Percentiles rank a stretch among this genome's conserved stretches.
Evolutionary conservation across 78 protist species (phyloP).

Genomic region (Dictyostelium purpureum): DNA sequence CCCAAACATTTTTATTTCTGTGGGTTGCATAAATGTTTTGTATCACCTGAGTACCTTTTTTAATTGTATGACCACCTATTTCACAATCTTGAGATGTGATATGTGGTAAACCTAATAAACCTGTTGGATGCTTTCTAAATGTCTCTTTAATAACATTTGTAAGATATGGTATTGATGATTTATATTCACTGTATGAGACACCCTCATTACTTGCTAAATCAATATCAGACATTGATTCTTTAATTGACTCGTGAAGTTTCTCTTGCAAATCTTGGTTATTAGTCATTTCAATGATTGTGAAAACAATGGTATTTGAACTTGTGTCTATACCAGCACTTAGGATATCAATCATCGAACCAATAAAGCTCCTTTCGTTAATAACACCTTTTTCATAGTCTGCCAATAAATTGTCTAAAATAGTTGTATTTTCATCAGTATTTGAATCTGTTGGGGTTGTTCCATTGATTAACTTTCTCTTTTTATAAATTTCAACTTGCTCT

Average conservation of each 20-base stretch:
- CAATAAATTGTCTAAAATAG: background rate
- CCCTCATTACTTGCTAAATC: background rate
- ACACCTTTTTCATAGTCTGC: background rate
- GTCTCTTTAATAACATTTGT: constrained; percentile 7
- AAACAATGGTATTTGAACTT: background rate
- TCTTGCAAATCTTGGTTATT: constrained; percentile 15
- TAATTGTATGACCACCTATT: background rate
- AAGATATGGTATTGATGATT: background rate
- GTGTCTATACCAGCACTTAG: constrained; percentile 9
- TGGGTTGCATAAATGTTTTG: background rate
- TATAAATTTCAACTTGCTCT: background rate
- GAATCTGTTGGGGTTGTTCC: too few relatives aligned
- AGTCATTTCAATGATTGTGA: background rate
- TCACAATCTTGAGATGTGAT: background rate
- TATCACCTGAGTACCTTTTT: background rate
- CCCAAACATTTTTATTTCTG: background rate
- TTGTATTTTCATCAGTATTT: background rate
- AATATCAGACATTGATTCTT: background rate
- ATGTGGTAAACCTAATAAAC: constrained; percentile 37
- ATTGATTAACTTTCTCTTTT: too few relatives aligned
- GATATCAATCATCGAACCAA: background rate
- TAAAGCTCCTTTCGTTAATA: background rate
- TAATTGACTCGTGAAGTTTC: background rate
- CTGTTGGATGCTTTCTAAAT: constrained; percentile 8
- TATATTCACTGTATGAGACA: background rate